phyloP scores from a whole-genome alignment of 176 grass and related monocot species.

The Tillandsia fasciculata region DNA sequence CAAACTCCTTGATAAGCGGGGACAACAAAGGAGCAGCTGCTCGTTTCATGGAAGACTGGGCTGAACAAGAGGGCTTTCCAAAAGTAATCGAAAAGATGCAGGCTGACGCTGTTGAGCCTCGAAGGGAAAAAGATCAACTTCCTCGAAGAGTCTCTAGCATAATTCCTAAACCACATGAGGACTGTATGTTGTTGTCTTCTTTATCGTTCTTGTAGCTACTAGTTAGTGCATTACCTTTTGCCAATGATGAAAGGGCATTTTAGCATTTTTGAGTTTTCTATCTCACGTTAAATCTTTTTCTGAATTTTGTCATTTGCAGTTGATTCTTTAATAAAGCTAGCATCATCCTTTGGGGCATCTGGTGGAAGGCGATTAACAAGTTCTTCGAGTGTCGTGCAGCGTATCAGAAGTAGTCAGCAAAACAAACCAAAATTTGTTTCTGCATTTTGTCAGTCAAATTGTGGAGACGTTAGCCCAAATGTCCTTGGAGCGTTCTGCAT shows the following conservation, averaged over 20 bases:
- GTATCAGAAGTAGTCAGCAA: conserved; percentile 47
- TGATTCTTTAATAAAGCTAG: conserved; percentile 56
- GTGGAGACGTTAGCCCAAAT: conserved; percentile 99
- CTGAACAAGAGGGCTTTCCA: conserved; percentile 48
- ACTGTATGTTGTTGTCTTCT: conserved; percentile 41
- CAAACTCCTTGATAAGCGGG: conserved; percentile 89
- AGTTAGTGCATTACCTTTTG: neutral
- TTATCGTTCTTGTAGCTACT: neutral
- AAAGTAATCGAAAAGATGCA: conserved; percentile 19
- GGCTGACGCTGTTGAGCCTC: conserved; percentile 22
- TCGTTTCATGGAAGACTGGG: conserved; percentile 97
- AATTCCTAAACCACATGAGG: conserved; percentile 68
- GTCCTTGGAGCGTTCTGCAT: conserved; percentile 91
- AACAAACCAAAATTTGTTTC: conserved; percentile 73
- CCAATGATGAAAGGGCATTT: neutral
- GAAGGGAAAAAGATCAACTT: conserved; percentile 27
- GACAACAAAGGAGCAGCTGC: conserved; percentile 97
- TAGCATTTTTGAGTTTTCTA: neutral
- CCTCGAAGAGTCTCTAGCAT: conserved; percentile 68
- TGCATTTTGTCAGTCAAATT: conserved; percentile 96
- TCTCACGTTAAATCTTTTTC: conserved; percentile 1
- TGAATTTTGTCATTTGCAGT: conserved; percentile 37
- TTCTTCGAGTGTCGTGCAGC: conserved; percentile 40
- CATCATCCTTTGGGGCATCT: conserved; percentile 67
- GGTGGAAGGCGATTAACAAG: conserved; percentile 60